Evolutionary conservation across 441 rosid genomes (phyloP), one percentile per base, ranked within the genome.

Genomic region (Mallotus japonicus): DNA sequence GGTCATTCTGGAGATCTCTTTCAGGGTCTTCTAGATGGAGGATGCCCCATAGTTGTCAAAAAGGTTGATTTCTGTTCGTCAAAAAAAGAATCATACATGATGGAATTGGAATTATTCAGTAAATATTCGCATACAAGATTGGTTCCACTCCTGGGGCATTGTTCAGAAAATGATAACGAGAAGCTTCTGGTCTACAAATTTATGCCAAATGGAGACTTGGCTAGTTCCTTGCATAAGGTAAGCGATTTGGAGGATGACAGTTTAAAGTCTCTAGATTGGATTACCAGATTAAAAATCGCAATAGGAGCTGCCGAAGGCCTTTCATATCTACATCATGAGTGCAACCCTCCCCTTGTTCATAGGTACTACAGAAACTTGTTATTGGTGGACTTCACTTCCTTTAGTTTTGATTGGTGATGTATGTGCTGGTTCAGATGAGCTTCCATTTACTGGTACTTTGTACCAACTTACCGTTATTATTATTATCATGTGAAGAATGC

Each of bases 1-100:
- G 99, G 98, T 55, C 99, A 89, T 74, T 92, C 99, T 0, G 99
- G 99, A 67, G 92, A 82, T 75, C 88, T 95, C 46, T 95, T 84
- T 83, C 83, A 69, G 20, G 97, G 97, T 64, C 69, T 80, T 56
- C 79, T 92, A 58, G 97, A 85, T 54, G 87, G 87, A 56, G 88
- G 87, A 53, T 53, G 61, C 50, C 82, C 83, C 56, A 77, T 93
- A 20, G 85, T 91, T 69, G 75, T 92, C 54, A 95, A 93, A 75
- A 95, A 75, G 83, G 81, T 93, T 20, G 83, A 90, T 81, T 47
- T 78, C 64, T 72, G 56, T 76, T 79, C 83, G 1, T 24, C 68
- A 51, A 88, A 73, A 65, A 85, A 32, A 70, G 95, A 93, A 74
- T 81, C 85, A 6, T 86, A 80, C 71, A 62, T 83, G 77, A 64